Base-by-base conservation (phyloP, 108 stramenopile species). In the Cyclostephanos invisitatus region DNA sequence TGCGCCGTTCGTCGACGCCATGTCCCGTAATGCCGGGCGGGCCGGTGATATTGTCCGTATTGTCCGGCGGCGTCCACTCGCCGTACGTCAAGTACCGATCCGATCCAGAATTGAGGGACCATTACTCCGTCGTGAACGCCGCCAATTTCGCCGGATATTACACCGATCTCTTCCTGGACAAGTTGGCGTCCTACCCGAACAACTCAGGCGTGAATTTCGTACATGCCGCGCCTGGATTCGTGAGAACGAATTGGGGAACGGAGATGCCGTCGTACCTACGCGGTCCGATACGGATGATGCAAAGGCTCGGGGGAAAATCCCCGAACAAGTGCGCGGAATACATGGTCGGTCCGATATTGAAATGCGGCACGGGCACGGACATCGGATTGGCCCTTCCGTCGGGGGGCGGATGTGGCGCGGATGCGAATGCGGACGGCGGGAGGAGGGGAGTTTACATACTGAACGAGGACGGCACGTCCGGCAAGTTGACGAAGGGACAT, bases 81-180 rank as follows among this genome's bases (percentile, higher is more conserved):
- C 77, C 72, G 5, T 89, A 89, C 62, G 49, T 32, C 32, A 63
- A 80, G 24, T 86, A 73, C 44, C 20, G 63, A 11, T 25, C 36
- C 10, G 86, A 89, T 72, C 78, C 78, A 36, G 78, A 75, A 24
- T 21, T 89, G 42, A 32, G 55, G 29, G 57, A 64, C 8, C 55
- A 83, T n/a, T 89, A 87, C 79, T 56, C 64, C 12, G 36, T 87
- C 14, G 46, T 44, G 20, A 89, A 89, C 71, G 88, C 88, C 20
- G 88, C 88, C 5, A 69, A 89, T 74, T 72, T 72, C 42, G 88
- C 88, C 24, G 88, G 88, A 14, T 86, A 67, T 36, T 89, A 89
- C 75, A 86, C 48, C 24, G 85, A 89, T 74, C 53, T 84, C 14
- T 82, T 83, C 25, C 70, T 89, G n/a, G 88, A 89, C 48, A 46